Evolutionary conservation across 1,284 basidiomycete genomes (phyloP).

Genomic region (Trichosporon asahii): DNA sequence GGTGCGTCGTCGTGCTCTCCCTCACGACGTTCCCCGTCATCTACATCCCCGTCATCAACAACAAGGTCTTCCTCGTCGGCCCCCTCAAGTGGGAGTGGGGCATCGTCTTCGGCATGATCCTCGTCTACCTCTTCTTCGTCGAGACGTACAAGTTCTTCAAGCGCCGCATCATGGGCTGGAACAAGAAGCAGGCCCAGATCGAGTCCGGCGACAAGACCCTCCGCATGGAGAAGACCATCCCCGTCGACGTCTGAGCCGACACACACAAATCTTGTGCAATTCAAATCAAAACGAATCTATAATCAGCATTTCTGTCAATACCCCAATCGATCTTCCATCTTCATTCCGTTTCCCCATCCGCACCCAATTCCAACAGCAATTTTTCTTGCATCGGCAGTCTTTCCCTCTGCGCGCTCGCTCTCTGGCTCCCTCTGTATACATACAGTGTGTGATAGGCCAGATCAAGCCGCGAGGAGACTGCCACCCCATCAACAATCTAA

Average conservation of each 20-base stretch:
- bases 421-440: neutral
- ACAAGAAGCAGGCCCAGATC: conserved; percentile 9
- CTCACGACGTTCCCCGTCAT: conserved; percentile 49
- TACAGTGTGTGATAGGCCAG: neutral
- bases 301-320: conserved; percentile 1
- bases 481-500: neutral
- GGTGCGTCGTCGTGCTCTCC: conserved; percentile 49
- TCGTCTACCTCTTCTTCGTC: conserved; percentile 43
- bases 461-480: neutral
- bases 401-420: too few relatives aligned
- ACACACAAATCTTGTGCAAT: neutral
- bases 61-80: conserved; percentile 48
- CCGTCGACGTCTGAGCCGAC: conserved; percentile 4
- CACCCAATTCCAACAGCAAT: neutral
- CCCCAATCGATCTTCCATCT: neutral
- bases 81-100: conserved; percentile 52
- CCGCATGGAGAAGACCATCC: conserved; percentile 41
- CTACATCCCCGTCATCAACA: conserved; percentile 51
- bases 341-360: neutral
- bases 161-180: conserved; percentile 29
- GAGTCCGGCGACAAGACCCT: conserved; percentile 41
- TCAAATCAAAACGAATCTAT: neutral
- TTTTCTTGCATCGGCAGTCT: conserved; percentile 1
- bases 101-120: conserved; percentile 49
- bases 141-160: conserved; percentile 46